Evolutionary conservation across 2,329 filamentous ascomycete genomes (phyloP).

Genomic region (Periglandula ipomoeae): DNA sequence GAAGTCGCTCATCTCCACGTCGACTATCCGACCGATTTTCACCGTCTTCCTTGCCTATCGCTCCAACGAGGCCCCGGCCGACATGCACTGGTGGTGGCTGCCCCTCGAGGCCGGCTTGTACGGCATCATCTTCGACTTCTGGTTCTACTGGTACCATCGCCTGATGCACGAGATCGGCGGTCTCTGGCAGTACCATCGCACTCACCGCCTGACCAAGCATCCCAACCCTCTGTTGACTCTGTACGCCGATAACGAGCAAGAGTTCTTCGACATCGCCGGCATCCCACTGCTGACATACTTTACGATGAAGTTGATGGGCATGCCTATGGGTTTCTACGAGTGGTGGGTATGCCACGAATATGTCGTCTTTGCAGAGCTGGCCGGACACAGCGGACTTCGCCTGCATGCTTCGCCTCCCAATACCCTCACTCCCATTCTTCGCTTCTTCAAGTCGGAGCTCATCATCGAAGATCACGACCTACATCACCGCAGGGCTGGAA

Average conservation of each 20-base stretch:
- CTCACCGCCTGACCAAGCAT: slow-evolving; percentile 29
- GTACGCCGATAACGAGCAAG: slow-evolving; percentile 33
- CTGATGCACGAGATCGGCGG: slow-evolving; percentile 28
- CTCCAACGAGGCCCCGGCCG: slow-evolving; percentile 5
- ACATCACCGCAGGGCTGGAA: slow-evolving; percentile 30
- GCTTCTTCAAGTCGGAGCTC: slow-evolving; percentile 23
- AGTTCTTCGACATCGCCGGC: slow-evolving; percentile 32
- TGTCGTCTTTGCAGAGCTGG: slow-evolving; percentile 29
- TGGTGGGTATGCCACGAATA: slow-evolving; percentile 38
- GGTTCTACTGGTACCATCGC: slow-evolving; percentile 14
- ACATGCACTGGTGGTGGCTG: slow-evolving; percentile 17
- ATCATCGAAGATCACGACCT: slow-evolving; percentile 34
- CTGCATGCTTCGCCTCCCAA: slow-evolving; percentile 25
- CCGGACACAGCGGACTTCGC: slow-evolving; percentile 30
- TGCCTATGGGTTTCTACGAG: slow-evolving; percentile 37
- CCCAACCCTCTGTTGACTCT: slow-evolving; percentile 19
- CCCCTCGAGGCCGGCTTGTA: slow-evolving; percentile 16
- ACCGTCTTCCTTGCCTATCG: slow-evolving; percentile 18
- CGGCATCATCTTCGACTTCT: slow-evolving; percentile 6
- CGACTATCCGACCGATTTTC: slow-evolving; percentile 15
- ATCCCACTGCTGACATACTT: slow-evolving; percentile 30
- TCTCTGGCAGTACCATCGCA: slow-evolving; percentile 31
- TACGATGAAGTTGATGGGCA: slow-evolving; percentile 23
- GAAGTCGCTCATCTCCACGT: slow-evolving; percentile 7
- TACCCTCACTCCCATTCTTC: slow-evolving; percentile 24